These are phyloP conservation scores for Nakazawaea wyomingensis DNA, from an alignment of 805 yeast genomes.

Conservation along the genomic window DNA sequence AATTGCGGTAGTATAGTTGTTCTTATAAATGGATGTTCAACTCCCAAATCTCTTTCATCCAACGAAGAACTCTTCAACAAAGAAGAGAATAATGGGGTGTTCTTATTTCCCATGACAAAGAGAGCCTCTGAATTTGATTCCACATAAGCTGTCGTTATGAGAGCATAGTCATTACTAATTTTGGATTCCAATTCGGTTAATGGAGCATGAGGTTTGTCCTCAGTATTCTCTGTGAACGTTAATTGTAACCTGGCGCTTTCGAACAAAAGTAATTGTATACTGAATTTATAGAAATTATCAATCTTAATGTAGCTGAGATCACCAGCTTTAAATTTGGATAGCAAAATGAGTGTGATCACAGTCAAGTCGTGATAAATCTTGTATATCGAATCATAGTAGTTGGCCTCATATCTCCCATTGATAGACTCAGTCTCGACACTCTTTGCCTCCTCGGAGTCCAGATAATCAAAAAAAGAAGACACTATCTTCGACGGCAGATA, in stretches of 20 bases:
- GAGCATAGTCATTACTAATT: slow-evolving; percentile 53
- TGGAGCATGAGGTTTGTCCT: neutral
- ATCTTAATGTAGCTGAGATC: slow-evolving; percentile 42
- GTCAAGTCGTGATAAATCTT: slow-evolving; percentile 63
- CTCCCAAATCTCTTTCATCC: slow-evolving; percentile 66
- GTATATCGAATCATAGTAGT: slow-evolving; percentile 45
- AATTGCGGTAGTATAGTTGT: slow-evolving; percentile 62
- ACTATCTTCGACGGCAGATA: slow-evolving; percentile 36
- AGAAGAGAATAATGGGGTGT: slow-evolving; percentile 77
- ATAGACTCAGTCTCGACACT: slow-evolving; percentile 32
- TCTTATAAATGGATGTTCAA: slow-evolving; percentile 64
- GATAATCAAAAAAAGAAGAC: slow-evolving; percentile 33
- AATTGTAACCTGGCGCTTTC: slow-evolving; percentile 48
- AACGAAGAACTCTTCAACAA: slow-evolving; percentile 61
- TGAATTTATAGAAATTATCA: slow-evolving; percentile 58
- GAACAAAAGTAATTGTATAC: slow-evolving; percentile 58
- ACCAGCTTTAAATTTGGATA: slow-evolving; percentile 45
- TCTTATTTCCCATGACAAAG: slow-evolving; percentile 52
- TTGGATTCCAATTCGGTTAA: slow-evolving; percentile 30
- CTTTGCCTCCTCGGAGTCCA: slow-evolving; percentile 26
- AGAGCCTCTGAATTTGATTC: slow-evolving; percentile 61
- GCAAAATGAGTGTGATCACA: slow-evolving; percentile 43
- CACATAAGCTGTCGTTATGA: slow-evolving; percentile 48
- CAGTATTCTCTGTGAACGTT: slow-evolving; percentile 14
- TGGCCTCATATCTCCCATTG: slow-evolving; percentile 31